Evolutionary conservation across 495 filamentous ascomycete genomes (phyloP), one percentile per base, ranked within the genome.

Genomic region (Neurospora sp.): DNA sequence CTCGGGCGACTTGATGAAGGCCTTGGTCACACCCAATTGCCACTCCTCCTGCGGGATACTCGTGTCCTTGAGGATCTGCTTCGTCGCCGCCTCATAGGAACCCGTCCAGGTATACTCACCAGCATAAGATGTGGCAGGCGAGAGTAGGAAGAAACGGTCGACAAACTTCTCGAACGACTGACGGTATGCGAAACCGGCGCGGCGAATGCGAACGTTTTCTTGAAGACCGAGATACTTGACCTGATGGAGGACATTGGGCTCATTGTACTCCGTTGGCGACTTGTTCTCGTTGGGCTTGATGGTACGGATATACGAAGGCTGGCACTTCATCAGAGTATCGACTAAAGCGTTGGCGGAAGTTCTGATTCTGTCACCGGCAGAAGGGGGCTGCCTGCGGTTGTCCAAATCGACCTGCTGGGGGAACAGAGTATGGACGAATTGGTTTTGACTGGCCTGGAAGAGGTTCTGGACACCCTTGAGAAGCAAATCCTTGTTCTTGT

Each of bases 231-330:
- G 91, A 78, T 99, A 99, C 77, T 99, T 98, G 87, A 99, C 96
- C 81, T 99, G 96, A 87, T 99, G 96, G 74, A 98, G 85, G 41
- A 98, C 96, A 77, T 97, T 98, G 37, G 89, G 89, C 12, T 84
- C 86, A 75, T 96, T 97, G 79, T 97, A 99, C 80, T 99, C 96
- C 27, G 87, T 88, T 0, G 94, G 91, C 10, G 93, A 95, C 81
- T 98, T 98, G 83, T 97, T 98, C 77, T 99, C 96, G 81, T 99
- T 99, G 5, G 96, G 96, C 80, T 99, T 99, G 82, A 99, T 99
- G 4, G 96, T 99, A 76, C 96, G 92, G 78, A 99, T 99, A 78
- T 99, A 99, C 0, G 93, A 97, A 3, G 96, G 96, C 70, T 94
- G 90, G 31, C 93, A 93, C 81, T 97, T 97, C 96, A 98, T 98